Percentiles rank a stretch among this genome's conserved stretches.
Conservation (phyloP, 78 protist genomes). For the Paulinella micropora region DNA sequence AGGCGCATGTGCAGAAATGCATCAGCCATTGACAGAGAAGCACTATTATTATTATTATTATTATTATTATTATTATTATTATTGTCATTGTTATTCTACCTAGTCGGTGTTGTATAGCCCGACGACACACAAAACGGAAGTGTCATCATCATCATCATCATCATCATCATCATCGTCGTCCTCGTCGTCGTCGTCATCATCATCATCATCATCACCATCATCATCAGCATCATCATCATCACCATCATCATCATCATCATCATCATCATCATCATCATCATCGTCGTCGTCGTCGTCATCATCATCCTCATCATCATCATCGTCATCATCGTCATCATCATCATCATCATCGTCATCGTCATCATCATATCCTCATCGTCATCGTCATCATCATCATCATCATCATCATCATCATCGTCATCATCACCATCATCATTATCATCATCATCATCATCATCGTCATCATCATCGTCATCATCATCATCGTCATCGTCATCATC, state of each 20-base stretch:
- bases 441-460: not conserved
- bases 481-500: not conserved
- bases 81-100: not conserved
- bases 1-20: too few relatives aligned
- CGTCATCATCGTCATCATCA: not conserved
- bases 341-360: not conserved
- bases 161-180: not conserved
- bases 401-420: not conserved
- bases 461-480: not conserved
- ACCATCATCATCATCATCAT: too few relatives aligned
- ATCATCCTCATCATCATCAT: too few relatives aligned
- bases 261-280: not conserved
- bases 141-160: not conserved
- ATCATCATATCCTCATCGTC: too few relatives aligned
- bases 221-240: too few relatives aligned
- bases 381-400: not conserved
- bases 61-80: too few relatives aligned
- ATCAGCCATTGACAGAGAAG: too few relatives aligned
- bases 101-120: not conserved
- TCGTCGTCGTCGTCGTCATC: not conserved
- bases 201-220: too few relatives aligned
- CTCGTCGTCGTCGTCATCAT: too few relatives aligned
- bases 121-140: not conserved
- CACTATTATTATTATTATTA: too few relatives aligned
- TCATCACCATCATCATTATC: not conserved